A percentile compares a stretch with the other conserved stretches of the same genome.
phyloP scores from a whole-genome alignment of 1,284 basidiomycete genomes.

The Rhodotorula sp. region DNA sequence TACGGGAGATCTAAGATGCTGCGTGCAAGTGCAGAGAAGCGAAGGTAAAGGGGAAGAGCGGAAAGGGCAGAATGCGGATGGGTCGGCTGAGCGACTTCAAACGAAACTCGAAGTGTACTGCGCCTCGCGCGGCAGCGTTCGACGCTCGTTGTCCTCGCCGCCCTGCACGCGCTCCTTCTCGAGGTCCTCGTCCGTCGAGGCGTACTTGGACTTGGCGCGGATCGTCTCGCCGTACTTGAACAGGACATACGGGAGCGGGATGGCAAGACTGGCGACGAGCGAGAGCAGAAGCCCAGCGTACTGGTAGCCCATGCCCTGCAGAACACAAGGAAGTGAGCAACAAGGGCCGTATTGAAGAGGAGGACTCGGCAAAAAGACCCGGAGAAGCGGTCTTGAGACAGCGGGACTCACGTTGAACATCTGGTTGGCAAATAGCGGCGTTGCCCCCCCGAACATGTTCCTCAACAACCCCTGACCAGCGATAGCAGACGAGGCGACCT shows the following conservation, averaged over 20 bases:
- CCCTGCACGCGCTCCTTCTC: slow-evolving; percentile 7
- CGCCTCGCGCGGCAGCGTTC: slow-evolving; percentile 3
- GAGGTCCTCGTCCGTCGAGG: slow-evolving; percentile 17
- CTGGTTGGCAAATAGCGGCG: slow-evolving; percentile 32
- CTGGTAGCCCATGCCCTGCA: slow-evolving; percentile 35
- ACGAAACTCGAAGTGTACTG: background rate
- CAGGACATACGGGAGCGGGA: slow-evolving; percentile 27
- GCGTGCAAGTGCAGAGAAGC: background rate
- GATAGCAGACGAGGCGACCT: slow-evolving; percentile 37
- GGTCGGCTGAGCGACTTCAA: background rate
- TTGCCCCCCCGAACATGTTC: slow-evolving; percentile 19
- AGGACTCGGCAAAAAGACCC: background rate
- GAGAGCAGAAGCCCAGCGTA: slow-evolving; percentile 41
- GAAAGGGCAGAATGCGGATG: background rate
- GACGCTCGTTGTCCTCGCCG: slow-evolving; percentile 9
- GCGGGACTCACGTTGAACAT: slow-evolving; percentile 11
- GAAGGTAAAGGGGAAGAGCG: background rate
- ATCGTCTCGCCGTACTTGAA: slow-evolving; percentile 31
- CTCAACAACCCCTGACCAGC: slow-evolving; percentile 35
- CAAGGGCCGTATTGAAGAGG: background rate
- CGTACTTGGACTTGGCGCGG: slow-evolving; percentile 30
- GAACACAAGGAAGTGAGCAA: background rate
- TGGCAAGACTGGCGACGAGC: slow-evolving; percentile 21
- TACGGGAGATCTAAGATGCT: too few species aligned
- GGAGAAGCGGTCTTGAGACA: too few species aligned